phyloP scores from a whole-genome alignment of 805 yeast species.

The Candida michaelii region DNA sequence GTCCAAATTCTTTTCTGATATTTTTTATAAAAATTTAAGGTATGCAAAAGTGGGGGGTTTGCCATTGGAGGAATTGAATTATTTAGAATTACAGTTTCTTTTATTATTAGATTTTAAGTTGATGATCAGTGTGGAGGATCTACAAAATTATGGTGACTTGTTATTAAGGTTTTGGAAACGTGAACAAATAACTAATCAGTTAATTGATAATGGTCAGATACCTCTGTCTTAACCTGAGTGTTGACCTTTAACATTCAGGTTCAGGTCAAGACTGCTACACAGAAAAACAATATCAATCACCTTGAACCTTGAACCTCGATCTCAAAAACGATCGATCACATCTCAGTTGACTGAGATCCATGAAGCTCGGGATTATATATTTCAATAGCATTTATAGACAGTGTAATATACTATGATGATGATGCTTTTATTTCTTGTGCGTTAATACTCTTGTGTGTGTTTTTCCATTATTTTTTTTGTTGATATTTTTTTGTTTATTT shows the following conservation, averaged over 20 bases:
- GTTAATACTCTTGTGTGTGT: neutral
- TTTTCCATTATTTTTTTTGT: neutral
- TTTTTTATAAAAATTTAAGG: slow-evolving; percentile 89
- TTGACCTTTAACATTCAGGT: too few species aligned
- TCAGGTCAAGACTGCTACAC: too few species aligned
- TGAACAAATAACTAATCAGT: slow-evolving; percentile 52
- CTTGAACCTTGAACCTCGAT: too few species aligned
- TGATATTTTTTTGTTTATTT: neutral
- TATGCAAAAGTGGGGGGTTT: slow-evolving; percentile 96
- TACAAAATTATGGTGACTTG: slow-evolving; percentile 86
- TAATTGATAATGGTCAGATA: slow-evolving; percentile 18
- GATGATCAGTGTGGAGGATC: slow-evolving; percentile 85
- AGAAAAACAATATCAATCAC: too few species aligned
- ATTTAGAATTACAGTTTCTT: slow-evolving; percentile 86
- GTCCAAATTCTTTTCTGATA: slow-evolving; percentile 91
- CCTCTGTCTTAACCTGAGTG: too few species aligned
- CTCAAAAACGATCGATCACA: too few species aligned
- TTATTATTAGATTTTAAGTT: slow-evolving; percentile 81
- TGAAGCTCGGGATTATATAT: neutral
- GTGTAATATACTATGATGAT: slow-evolving; percentile 1
- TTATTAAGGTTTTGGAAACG: slow-evolving; percentile 81
- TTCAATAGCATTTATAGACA: slow-evolving; percentile 4
- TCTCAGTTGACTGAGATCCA: too few species aligned
- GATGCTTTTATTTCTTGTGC: too few species aligned
- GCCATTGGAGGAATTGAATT: slow-evolving; percentile 89